Conservation (phyloP, 768 basidiomycete genomes). For the Leccinum boreale region DNA sequence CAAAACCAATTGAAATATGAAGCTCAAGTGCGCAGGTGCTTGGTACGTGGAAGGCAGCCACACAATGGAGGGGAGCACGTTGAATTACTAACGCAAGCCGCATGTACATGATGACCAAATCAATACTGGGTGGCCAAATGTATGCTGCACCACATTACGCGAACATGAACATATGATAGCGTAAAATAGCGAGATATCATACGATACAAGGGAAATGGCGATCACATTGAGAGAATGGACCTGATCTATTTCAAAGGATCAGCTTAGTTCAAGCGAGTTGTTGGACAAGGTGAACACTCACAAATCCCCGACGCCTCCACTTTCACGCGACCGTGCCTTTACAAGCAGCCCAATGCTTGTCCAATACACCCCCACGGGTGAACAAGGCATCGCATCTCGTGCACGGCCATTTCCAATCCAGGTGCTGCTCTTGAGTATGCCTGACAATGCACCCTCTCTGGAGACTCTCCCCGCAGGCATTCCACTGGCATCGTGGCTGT, state of each 20-base stretch:
- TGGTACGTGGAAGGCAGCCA: slow-evolving; percentile 4
- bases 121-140: too few species aligned
- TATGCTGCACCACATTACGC: not conserved
- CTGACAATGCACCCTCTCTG: slow-evolving; percentile 13
- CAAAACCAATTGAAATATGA: not conserved
- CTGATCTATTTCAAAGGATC: not conserved
- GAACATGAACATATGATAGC: not conserved
- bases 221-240: not conserved
- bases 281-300: not conserved
- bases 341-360: too few species aligned
- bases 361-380: too few species aligned
- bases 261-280: not conserved
- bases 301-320: not conserved
- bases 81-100: not conserved
- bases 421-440: slow-evolving; percentile 24
- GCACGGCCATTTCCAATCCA: slow-evolving; percentile 22
- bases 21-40: not conserved
- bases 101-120: not conserved
- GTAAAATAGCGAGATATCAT: not conserved
- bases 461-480: slow-evolving; percentile 10
- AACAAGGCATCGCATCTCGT: slow-evolving; percentile 8
- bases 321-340: not conserved
- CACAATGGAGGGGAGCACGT: not conserved
- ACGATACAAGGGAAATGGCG: not conserved
- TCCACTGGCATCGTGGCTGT: slow-evolving; percentile 15